Evolutionary conservation across 1,284 basidiomycete species (phyloP), one percentile per base, ranked within the genome.

Genomic region (Trichosporon faecale): DNA sequence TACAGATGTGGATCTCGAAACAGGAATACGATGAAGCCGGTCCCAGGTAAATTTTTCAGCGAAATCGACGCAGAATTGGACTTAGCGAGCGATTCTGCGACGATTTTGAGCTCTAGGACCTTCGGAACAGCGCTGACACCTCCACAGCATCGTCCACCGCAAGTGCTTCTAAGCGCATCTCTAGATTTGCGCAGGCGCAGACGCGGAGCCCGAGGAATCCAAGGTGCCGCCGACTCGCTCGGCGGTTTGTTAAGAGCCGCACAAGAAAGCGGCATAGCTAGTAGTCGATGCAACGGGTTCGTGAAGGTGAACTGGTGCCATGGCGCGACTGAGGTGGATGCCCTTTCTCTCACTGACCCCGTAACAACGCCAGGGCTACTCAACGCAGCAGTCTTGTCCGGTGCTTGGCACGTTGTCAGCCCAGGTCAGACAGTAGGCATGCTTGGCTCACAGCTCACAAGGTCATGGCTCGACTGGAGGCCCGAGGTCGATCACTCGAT

Each of bases 1-100:
- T 29, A 14, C 16, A 57, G 63, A 67, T 82, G 80, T 82, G 80
- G 76, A 78, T 83, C 80, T 77, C 79, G 69, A 82, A 83, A 78
- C 73, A 63, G 70, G 77, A 82, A 91, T 94, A 94, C 85, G 92
- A 95, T 83, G 93, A 95, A 86, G 89, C 88, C 69, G 92, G 92
- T 69, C 91, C 91, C 68, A 92, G 71, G 76, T 91, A 92, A 90
- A 92, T 46, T 37, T 37, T 37, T 12, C 11, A 6, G 35, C 35
- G 14, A 14, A 37, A 37, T 37, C 35, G 35, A 37, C 35, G 35
- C 35, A 37, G 35, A 37, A 37, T 37, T 14, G 35, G 35, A 37
- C 35, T 37, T 37, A 37, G n/a, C n/a, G 35, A 37, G 14, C 35
- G 9, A 37, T 37, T 37, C 14, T 14, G 35, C 35, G 35, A 37